Base-by-base conservation (phyloP, 192 early-diverging fungal genomes). In the Coemansia sp. region DNA sequence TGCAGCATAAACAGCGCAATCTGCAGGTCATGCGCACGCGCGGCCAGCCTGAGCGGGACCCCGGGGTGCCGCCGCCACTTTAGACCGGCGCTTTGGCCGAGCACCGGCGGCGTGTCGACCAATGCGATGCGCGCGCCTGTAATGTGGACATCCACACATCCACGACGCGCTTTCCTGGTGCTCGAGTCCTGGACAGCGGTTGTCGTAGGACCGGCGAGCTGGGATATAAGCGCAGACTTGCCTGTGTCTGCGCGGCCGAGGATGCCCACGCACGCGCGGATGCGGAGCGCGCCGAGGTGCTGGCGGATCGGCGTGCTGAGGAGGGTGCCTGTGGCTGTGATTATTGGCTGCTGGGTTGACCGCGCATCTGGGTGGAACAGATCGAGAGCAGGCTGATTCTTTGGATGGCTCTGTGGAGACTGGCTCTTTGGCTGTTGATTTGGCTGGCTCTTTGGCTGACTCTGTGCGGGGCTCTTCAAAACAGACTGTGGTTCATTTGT, bases 21-120 rank as follows among this genome's bases (percentile, higher is more conserved):
- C 57, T 77, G 74, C 54, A 77, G n/a, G 31, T 65, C 59, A 45
- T 64, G 61, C 4, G 56, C 52, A 22, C 65, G 56, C 29, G 49
- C 19, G 14, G 48, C 44, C 5, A 55, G 35, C n/a, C n/a, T n/a
- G n/a, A n/a, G n/a, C n/a, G 35, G 1, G 35, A 38, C 11, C 35
- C 12, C 5, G 35, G 35, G n/a, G n/a, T n/a, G n/a, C n/a, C n/a
- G n/a, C 35, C 11, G 12, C 35, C 35, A 38, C 5, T 11, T 4
- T 1, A 16, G 24, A 51, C 33, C 42, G 64, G 59, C 28, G 5
- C 23, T 14, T 1, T 54, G 19, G 22, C 35, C 31, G 5, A 71
- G 19, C 14, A 71, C 57, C 0, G 74, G 61, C n/a, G 74, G 74
- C 6, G 74, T 12, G 23, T 77, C 74, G 1, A 77, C 10, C 0